phyloP scores from a whole-genome alignment of 148 eudicot genomes.

The Cornus kousa region DNA sequence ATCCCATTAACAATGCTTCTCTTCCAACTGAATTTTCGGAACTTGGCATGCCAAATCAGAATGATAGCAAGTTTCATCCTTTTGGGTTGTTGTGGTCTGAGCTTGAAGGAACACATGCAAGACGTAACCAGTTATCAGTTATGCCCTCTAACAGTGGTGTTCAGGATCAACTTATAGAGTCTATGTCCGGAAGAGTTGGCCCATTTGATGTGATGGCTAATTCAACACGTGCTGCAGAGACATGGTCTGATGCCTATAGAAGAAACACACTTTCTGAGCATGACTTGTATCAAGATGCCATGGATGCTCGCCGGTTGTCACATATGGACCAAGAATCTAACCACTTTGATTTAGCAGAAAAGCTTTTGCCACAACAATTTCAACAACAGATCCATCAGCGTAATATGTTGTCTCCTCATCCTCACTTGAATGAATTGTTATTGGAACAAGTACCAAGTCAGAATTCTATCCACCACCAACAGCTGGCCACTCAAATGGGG shows the following conservation, averaged over 20 bases:
- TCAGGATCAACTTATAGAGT: slow-evolving; percentile 44
- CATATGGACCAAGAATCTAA: slow-evolving; percentile 55
- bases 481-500: slow-evolving; percentile 50
- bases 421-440: slow-evolving; percentile 54
- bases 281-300: slow-evolving; percentile 50
- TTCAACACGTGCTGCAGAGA: slow-evolving; percentile 41
- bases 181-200: slow-evolving; percentile 36
- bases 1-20: slow-evolving; percentile 34
- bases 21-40: slow-evolving; percentile 38
- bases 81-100: slow-evolving; percentile 95
- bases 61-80: slow-evolving; percentile 73
- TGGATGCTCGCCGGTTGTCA: slow-evolving; percentile 48
- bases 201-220: slow-evolving; percentile 42
- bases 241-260: slow-evolving; percentile 51
- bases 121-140: slow-evolving; percentile 46
- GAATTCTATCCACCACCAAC: slow-evolving; percentile 57
- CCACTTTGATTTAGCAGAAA: slow-evolving; percentile 60
- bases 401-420: slow-evolving; percentile 47
- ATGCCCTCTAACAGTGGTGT: slow-evolving; percentile 34
- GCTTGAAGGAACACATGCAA: slow-evolving; percentile 56
- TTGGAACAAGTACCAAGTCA: slow-evolving; percentile 44
- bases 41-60: slow-evolving; percentile 31
- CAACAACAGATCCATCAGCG: slow-evolving; percentile 63
- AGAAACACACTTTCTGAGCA: slow-evolving; percentile 44
- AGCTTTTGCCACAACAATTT: slow-evolving; percentile 48